phyloP scores from a whole-genome alignment of 768 basidiomycete species.

The Lentinula sp. region DNA sequence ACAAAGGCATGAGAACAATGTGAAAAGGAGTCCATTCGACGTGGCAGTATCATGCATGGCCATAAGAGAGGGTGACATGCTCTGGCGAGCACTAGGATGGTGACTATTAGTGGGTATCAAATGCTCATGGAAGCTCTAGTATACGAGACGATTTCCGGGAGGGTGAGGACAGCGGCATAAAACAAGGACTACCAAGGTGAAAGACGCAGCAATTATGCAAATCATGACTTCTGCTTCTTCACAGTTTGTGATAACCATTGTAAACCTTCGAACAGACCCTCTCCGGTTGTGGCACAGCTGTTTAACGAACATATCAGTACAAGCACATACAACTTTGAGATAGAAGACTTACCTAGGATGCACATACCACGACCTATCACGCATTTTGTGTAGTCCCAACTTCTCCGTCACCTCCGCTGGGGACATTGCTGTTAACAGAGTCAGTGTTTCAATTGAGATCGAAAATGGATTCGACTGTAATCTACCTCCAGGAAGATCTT shows the following conservation, averaged over 20 bases:
- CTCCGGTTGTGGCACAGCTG: conserved; percentile 94
- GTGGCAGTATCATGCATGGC: conserved; percentile 27
- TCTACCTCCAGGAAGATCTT: conserved; percentile 94
- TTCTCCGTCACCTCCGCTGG: conserved; percentile 98
- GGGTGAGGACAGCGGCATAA: conserved; percentile 16
- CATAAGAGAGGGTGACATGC: conserved; percentile 24
- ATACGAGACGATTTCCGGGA: conserved; percentile 4
- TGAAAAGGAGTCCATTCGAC: conserved; percentile 4
- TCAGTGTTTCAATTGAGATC: neutral
- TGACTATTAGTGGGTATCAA: conserved; percentile 18
- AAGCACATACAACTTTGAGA: neutral
- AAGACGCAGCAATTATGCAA: conserved; percentile 4
- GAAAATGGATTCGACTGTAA: conserved; percentile 5
- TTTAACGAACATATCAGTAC: neutral
- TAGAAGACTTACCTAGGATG: conserved; percentile 77
- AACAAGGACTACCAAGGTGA: conserved; percentile 6
- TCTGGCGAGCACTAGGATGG: neutral
- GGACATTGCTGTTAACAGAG: conserved; percentile 74
- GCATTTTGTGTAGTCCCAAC: conserved; percentile 91
- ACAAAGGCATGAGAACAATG: conserved; percentile 9
- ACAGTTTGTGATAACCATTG: conserved; percentile 98
- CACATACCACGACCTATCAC: conserved; percentile 97
- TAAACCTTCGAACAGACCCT: conserved; percentile 94
- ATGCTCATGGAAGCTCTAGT: conserved; percentile 10
- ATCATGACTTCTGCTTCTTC: conserved; percentile 81